Evolutionary conservation across 164 flowering plant genomes (phyloP), one percentile per base, ranked within the genome.

Genomic region (Chimonanthus salicifolius): DNA sequence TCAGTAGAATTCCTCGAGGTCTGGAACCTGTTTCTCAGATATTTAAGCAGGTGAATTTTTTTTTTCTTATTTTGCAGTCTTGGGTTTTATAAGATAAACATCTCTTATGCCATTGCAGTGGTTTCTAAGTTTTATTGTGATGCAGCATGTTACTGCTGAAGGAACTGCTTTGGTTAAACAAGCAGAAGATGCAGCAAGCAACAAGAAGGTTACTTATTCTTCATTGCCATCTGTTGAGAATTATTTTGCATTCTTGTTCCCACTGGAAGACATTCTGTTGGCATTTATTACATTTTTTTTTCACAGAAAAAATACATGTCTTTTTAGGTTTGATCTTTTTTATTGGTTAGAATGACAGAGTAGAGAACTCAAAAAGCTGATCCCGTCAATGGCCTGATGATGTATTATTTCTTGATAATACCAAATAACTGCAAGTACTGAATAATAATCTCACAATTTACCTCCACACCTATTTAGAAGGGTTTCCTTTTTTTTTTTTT

Each of bases 141-240:
- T 87, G 80, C 91, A 94, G 99, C 99, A 92, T 88, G 91, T 94
- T 75, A 88, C 93, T 69, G 90, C 88, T 71, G 96, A 94, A 82
- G 99, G 99, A 50, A 91, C 87, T 3, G 88, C 97, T 51, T 84
- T 94, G 88, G 94, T 94, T 64, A 88, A 94, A 80, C 97, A 87
- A 73, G 99, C 99, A 18, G 98, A 94, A 83, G 98, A 94, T 88
- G 96, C 98, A 66, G 97, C 99, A 73, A 89, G 90, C 78, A 89
- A 80, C 80, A 92, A 92, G 80, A 92, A 89, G 91, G 97, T 93
- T 49, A 62, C 72, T 68, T 72, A 58, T 76, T 18, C 67, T 47
- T 70, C 9, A 47, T 63, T 63, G 3, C 21, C 66, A 54, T 10
- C 11, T 10, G 60, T 54, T 54, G 60, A 54, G 15, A 54, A 10